A percentile compares a stretch with the other conserved stretches of the same genome.
phyloP scores from a whole-genome alignment of 2,329 filamentous ascomycete species.

The Calonectria naviculata region DNA sequence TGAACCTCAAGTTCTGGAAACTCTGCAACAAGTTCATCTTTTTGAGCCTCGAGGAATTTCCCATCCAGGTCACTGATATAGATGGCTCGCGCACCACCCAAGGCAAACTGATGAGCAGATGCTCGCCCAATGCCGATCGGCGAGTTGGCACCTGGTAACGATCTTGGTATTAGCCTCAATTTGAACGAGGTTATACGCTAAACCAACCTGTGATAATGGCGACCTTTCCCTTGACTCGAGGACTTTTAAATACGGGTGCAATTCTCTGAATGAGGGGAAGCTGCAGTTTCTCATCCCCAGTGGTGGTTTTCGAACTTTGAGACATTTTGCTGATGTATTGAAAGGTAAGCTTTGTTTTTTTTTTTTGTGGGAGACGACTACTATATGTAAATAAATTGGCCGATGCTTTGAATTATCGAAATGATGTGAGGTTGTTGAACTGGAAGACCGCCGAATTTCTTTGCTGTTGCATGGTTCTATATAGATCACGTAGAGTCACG shows the following conservation, averaged over 20 bases:
- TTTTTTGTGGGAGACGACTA: no score
- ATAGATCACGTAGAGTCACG: no score
- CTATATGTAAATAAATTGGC: no score
- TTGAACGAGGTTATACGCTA: accelerated
- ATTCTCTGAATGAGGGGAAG: not conserved
- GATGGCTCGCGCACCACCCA: not conserved
- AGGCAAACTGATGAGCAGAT: not conserved
- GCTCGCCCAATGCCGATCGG: not conserved
- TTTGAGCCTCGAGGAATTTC: not conserved
- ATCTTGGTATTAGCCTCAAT: no score
- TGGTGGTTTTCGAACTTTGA: not conserved
- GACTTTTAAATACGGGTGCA: not conserved
- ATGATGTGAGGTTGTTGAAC: no score
- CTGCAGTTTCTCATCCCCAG: not conserved
- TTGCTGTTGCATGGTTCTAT: no score
- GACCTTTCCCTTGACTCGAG: not conserved
- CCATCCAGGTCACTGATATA: not conserved
- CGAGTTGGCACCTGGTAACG: not conserved
- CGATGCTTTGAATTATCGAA: no score
- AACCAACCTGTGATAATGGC: not conserved
- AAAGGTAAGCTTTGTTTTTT: no score
- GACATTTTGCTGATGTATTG: not conserved
- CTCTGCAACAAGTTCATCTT: not conserved
- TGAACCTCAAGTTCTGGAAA: not conserved
- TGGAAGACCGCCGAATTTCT: no score